A percentile compares a stretch with the other conserved stretches of the same genome.
phyloP scores from a whole-genome alignment of 768 basidiomycete genomes.

The Tephrocybe rancida region DNA sequence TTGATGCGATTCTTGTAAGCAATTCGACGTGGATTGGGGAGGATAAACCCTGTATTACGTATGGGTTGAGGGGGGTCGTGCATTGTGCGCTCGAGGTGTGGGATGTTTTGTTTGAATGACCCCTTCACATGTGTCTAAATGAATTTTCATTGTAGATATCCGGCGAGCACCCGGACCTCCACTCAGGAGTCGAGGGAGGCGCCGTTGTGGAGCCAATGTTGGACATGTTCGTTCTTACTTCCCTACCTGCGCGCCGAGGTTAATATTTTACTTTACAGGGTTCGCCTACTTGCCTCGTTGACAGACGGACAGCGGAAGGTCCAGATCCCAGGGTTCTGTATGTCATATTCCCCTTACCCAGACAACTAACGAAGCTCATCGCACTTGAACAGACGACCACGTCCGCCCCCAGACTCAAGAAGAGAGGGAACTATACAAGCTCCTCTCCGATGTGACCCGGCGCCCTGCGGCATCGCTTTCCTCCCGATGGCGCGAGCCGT shows the following conservation, averaged over 20 bases:
- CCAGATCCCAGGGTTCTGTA: slow-evolving; percentile 83
- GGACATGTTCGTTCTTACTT: slow-evolving; percentile 66
- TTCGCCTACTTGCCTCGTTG: slow-evolving; percentile 76
- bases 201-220: slow-evolving; percentile 87
- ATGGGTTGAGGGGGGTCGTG: slow-evolving; percentile 92
- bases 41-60: slow-evolving; percentile 90
- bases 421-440: slow-evolving; percentile 69
- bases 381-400: slow-evolving; percentile 60
- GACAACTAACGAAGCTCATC: too few species aligned
- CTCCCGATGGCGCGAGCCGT: slow-evolving; percentile 88
- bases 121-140: background rate
- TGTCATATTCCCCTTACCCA: slow-evolving; percentile 27
- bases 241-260: background rate
- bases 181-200: slow-evolving; percentile 95
- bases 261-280: slow-evolving; percentile 42
- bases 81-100: slow-evolving; percentile 79
- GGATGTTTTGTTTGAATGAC: background rate
- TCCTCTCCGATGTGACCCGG: slow-evolving; percentile 69
- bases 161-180: slow-evolving; percentile 76
- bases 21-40: slow-evolving; percentile 99
- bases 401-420: slow-evolving; percentile 70
- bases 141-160: slow-evolving; percentile 49
- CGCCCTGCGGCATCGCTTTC: slow-evolving; percentile 68
- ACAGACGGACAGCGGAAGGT: slow-evolving; percentile 60
- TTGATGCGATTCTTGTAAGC: slow-evolving; percentile 90